Percentiles rank a stretch among this genome's conserved stretches.
Evolutionary conservation across 2,329 filamentous ascomycete genomes (phyloP).

Genomic region (Arthrobotrys megalospora): DNA sequence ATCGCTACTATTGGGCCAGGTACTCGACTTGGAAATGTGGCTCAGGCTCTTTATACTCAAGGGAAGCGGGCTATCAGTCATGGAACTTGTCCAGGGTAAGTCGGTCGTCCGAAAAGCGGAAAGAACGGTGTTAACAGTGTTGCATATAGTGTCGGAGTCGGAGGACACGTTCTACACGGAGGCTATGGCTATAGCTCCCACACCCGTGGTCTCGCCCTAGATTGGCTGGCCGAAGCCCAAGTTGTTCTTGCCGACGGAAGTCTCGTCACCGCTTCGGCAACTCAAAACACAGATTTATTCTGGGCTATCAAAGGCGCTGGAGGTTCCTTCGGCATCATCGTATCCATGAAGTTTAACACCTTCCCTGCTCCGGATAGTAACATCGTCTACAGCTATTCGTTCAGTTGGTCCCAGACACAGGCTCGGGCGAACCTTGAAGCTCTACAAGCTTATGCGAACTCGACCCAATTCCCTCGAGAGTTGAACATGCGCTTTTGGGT

Average conservation of each 20-base stretch:
- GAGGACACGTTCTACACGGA: slow-evolving; percentile 71
- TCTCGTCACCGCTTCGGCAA: slow-evolving; percentile 70
- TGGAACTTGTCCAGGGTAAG: no score
- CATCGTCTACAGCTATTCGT: slow-evolving; percentile 74
- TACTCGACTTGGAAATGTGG: no score
- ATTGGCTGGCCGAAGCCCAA: slow-evolving; percentile 73
- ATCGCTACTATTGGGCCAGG: no score
- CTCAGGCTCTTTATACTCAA: no score
- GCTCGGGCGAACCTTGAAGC: slow-evolving; percentile 58
- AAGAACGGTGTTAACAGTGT: not conserved
- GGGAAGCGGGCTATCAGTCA: no score
- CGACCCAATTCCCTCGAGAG: slow-evolving; percentile 62
- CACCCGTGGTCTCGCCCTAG: slow-evolving; percentile 74
- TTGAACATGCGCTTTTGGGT: slow-evolving; percentile 65
- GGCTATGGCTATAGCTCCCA: slow-evolving; percentile 74
- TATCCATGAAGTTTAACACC: slow-evolving; percentile 73
- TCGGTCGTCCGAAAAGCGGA: no score
- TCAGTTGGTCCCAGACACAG: slow-evolving; percentile 70
- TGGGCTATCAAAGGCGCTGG: slow-evolving; percentile 74
- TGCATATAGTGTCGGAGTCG: slow-evolving; percentile 69
- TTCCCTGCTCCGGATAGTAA: slow-evolving; percentile 73
- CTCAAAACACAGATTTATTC: slow-evolving; percentile 72
- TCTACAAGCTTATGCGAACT: slow-evolving; percentile 60
- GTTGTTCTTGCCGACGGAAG: slow-evolving; percentile 74
- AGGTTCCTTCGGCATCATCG: slow-evolving; percentile 73